A percentile compares a stretch with the other conserved stretches of the same genome.
These are phyloP conservation scores for Paramecium sexaurelia DNA, from an alignment of 73 alveolate species.

Conservation along the genomic window DNA sequence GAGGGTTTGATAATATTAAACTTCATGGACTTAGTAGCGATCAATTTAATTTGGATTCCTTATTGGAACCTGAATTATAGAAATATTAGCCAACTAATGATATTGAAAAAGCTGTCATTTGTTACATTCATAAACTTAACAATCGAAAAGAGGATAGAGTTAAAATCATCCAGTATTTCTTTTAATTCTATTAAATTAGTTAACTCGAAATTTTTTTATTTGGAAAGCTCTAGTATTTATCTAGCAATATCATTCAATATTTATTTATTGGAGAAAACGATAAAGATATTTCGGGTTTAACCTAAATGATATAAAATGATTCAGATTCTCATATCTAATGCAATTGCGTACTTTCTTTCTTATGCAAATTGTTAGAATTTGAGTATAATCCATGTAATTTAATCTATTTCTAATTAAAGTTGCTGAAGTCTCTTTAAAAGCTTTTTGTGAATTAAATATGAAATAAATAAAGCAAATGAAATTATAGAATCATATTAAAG, in stretches of 20 bases:
- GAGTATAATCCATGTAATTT: conserved; percentile 43
- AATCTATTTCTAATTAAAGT: background rate
- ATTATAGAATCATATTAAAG: conserved; percentile 10
- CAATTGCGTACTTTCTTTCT: background rate
- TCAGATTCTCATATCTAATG: conserved; percentile 14
- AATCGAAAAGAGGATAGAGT: background rate
- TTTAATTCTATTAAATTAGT: background rate
- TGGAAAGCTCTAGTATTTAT: background rate
- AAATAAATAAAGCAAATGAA: conserved; percentile 25
- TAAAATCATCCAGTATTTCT: background rate
- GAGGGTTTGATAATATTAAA: conserved; percentile 21
- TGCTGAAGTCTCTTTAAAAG: conserved; percentile 17
- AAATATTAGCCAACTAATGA: background rate
- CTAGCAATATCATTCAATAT: background rate
- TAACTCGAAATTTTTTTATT: background rate
- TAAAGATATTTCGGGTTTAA: background rate
- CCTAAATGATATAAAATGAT: background rate
- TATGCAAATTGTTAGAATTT: conserved; percentile 31
- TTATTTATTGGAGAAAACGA: background rate
- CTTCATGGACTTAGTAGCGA: background rate
- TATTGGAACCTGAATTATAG: background rate
- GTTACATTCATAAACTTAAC: background rate
- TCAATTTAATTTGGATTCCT: background rate
- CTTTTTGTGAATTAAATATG: background rate
- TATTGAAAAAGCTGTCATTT: background rate